Conservation (phyloP, 495 filamentous ascomycete genomes). For the Aspergillus heteromorphus region DNA sequence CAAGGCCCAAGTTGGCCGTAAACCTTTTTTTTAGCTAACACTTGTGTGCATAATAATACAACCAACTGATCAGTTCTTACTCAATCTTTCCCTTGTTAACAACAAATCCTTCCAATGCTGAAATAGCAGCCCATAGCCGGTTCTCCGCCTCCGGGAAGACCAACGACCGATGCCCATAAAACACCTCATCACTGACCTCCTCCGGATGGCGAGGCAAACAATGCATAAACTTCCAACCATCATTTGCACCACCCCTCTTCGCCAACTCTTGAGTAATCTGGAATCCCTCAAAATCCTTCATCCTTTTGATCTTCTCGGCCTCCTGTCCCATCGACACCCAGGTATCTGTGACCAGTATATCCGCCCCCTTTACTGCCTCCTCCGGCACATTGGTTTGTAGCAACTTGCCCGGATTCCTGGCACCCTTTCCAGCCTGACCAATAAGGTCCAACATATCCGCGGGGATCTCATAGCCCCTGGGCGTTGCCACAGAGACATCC, state of each 20-base stretch:
- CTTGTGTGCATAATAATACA: no score
- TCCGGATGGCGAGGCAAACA: constrained; percentile 91
- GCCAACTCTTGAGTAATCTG: constrained; percentile 83
- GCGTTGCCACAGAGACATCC: constrained; percentile 79
- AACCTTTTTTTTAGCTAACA: no score
- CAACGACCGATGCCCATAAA: constrained; percentile 73
- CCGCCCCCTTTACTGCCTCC: constrained; percentile 81
- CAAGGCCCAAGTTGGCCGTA: no score
- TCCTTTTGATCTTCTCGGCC: constrained; percentile 64
- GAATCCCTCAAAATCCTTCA: constrained; percentile 82
- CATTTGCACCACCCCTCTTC: constrained; percentile 77
- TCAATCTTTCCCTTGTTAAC: constrained; percentile 78
- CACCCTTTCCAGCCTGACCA: constrained; percentile 48
- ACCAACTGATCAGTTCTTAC: no score
- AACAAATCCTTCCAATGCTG: constrained; percentile 82
- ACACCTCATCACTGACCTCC: constrained; percentile 91
- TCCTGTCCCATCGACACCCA: constrained; percentile 99
- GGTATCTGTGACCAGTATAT: constrained; percentile 91
- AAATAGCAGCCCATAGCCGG: constrained; percentile 82
- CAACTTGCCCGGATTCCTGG: constrained; percentile 57
- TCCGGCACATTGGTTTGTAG: constrained; percentile 73
- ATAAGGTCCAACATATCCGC: constrained; percentile 64
- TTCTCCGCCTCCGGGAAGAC: constrained; percentile 96
- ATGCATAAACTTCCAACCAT: constrained; percentile 97
- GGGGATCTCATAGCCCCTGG: constrained; percentile 74